phyloP scores from a whole-genome alignment of 352 stramenopile genomes.

The Globisporangium paddicum region DNA sequence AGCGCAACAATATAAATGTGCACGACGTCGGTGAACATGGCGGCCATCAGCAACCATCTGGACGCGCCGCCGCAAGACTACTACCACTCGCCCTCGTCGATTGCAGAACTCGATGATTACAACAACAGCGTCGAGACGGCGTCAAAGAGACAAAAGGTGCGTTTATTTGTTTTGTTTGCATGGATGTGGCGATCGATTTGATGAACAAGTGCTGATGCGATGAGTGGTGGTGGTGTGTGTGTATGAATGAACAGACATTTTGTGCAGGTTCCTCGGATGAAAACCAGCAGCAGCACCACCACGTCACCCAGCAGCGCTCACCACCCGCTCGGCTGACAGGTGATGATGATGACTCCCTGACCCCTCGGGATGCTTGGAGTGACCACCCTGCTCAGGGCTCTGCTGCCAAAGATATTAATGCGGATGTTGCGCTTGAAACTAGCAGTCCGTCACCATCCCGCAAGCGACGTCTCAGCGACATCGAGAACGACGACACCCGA shows the following conservation, averaged over 20 bases:
- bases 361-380: constrained; percentile 29
- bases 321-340: constrained; percentile 10
- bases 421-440: constrained; percentile 55
- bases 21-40: constrained; percentile 22
- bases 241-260: constrained; percentile 4
- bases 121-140: background rate
- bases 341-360: constrained; percentile 34
- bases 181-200: too few species aligned
- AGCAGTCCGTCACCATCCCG: constrained; percentile 46
- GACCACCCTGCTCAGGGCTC: constrained; percentile 20
- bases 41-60: constrained; percentile 24
- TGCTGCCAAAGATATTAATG: constrained; percentile 70
- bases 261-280: constrained; percentile 9
- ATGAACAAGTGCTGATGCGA: too few species aligned
- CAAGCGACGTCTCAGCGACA: constrained; percentile 53
- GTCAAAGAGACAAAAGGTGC: constrained; percentile 27
- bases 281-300: background rate
- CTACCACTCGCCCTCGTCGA: constrained; percentile 61
- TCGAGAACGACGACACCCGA: constrained; percentile 15
- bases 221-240: background rate
- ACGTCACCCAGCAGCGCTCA: background rate
- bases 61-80: constrained; percentile 23
- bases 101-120: constrained; percentile 46
- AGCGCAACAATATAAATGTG: constrained; percentile 22
- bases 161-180: constrained; percentile 1